Percentiles rank a stretch among this genome's conserved stretches.
These are phyloP conservation scores for Grosmannia penicillata DNA, from an alignment of 2,329 filamentous ascomycete species.

Conservation along the genomic window DNA sequence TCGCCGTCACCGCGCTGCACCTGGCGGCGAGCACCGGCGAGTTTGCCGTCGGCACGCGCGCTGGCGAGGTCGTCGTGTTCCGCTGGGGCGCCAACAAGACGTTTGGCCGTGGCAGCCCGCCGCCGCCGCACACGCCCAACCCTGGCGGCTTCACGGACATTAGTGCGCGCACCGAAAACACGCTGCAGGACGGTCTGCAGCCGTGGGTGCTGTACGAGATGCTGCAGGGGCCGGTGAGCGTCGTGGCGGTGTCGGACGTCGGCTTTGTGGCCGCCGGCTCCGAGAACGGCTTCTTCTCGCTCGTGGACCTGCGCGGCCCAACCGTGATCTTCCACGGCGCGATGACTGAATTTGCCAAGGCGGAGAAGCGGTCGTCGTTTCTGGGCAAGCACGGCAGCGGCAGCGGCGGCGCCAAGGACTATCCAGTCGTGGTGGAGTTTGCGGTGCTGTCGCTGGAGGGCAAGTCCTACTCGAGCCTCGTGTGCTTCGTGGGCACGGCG, in stretches of 20 bases:
- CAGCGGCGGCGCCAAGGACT: conserved; percentile 41
- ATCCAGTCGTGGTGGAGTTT: conserved; percentile 74
- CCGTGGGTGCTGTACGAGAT: conserved; percentile 73
- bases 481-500: conserved; percentile 81
- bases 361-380: conserved; percentile 65
- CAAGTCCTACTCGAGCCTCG: conserved; percentile 91
- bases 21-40: conserved; percentile 73
- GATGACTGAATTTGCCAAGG: conserved; percentile 58
- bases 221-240: conserved; percentile 67
- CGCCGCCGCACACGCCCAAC: conserved; percentile 25
- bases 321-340: conserved; percentile 65
- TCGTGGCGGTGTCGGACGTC: conserved; percentile 73
- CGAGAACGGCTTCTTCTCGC: conserved; percentile 61
- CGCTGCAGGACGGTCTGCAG: conserved; percentile 51
- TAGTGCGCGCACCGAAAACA: conserved; percentile 52
- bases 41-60: conserved; percentile 64
- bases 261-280: conserved; percentile 85
- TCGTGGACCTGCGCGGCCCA: conserved; percentile 82
- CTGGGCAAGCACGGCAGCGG: conserved; percentile 27
- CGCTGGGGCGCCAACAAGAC: conserved; percentile 73
- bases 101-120: conserved; percentile 43
- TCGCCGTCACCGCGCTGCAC: conserved; percentile 66
- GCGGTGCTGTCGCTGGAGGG: conserved; percentile 84
- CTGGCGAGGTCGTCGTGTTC: conserved; percentile 78
- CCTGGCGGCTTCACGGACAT: conserved; percentile 65